Conservation (phyloP, 805 yeast species). For the Tetrapisispora fleetii region DNA sequence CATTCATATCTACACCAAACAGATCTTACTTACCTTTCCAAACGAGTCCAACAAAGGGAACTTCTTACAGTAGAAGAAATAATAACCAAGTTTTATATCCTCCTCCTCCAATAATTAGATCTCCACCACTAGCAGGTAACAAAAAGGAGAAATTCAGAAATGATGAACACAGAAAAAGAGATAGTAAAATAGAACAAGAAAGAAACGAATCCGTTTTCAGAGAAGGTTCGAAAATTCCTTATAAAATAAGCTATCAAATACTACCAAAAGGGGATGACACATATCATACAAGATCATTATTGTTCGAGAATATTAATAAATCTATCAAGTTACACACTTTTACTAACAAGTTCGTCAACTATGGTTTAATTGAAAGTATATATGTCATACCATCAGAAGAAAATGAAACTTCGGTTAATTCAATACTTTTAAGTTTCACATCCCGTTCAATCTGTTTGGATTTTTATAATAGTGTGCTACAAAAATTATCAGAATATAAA, state of each 20-base stretch:
- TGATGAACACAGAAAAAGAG: neutral
- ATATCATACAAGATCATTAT: constrained; percentile 25
- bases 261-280: constrained; percentile 27
- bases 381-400: constrained; percentile 23
- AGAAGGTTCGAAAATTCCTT: constrained; percentile 8
- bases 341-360: constrained; percentile 36
- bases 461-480: constrained; percentile 31
- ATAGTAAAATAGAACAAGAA: neutral
- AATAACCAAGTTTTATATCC: neutral
- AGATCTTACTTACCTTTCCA: constrained; percentile 1
- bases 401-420: constrained; percentile 28
- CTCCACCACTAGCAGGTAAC: neutral
- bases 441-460: constrained; percentile 30
- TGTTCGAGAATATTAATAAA: constrained; percentile 20
- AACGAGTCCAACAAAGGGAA: neutral
- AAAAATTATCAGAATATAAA: constrained; percentile 30
- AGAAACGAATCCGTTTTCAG: neutral
- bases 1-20: constrained; percentile 39
- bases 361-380: constrained; percentile 56
- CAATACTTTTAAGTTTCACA: constrained; percentile 23
- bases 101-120: neutral
- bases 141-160: neutral
- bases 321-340: constrained; percentile 17
- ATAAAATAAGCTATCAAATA: constrained; percentile 15
- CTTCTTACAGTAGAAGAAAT: neutral